phyloP scores from a whole-genome alignment of 805 yeast genomes.

The Candida maesae region DNA sequence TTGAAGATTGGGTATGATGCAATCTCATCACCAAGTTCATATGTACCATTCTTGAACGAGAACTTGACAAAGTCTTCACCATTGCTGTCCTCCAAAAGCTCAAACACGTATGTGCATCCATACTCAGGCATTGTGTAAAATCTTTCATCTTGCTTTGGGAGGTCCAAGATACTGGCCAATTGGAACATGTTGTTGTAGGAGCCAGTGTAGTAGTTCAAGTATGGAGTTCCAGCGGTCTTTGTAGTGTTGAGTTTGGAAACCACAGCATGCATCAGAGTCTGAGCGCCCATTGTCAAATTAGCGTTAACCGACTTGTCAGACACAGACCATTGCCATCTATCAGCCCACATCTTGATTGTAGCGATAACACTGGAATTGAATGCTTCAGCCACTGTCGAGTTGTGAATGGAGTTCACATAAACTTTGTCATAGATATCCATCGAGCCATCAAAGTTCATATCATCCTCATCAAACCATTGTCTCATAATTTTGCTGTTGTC shows the following conservation, averaged over 20 bases:
- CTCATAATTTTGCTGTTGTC: slow-evolving; percentile 25
- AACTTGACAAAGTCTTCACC: slow-evolving; percentile 36
- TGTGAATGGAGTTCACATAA: slow-evolving; percentile 39
- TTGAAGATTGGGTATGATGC: slow-evolving; percentile 38
- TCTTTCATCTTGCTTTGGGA: slow-evolving; percentile 30
- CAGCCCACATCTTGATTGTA: slow-evolving; percentile 35
- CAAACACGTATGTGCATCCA: slow-evolving; percentile 44
- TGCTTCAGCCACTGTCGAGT: slow-evolving; percentile 32
- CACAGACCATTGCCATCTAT: slow-evolving; percentile 37
- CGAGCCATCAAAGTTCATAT: slow-evolving; percentile 37
- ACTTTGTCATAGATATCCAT: slow-evolving; percentile 39
- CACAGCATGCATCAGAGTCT: slow-evolving; percentile 36
- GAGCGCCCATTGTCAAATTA: slow-evolving; percentile 40
- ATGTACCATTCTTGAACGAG: slow-evolving; percentile 44
- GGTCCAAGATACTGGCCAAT: slow-evolving; percentile 33
- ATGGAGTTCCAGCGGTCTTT: slow-evolving; percentile 32
- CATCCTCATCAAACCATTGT: slow-evolving; percentile 22
- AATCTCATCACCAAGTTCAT: slow-evolving; percentile 28
- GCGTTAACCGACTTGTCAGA: slow-evolving; percentile 24
- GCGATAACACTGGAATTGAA: slow-evolving; percentile 31
- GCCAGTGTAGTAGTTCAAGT: slow-evolving; percentile 41
- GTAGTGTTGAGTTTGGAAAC: slow-evolving; percentile 35
- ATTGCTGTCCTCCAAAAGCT: slow-evolving; percentile 30
- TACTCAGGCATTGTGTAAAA: slow-evolving; percentile 47
- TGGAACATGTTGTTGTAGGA: slow-evolving; percentile 43